Evolutionary conservation across 306 rosid species (phyloP).

Genomic region (Rubus idaeus): DNA sequence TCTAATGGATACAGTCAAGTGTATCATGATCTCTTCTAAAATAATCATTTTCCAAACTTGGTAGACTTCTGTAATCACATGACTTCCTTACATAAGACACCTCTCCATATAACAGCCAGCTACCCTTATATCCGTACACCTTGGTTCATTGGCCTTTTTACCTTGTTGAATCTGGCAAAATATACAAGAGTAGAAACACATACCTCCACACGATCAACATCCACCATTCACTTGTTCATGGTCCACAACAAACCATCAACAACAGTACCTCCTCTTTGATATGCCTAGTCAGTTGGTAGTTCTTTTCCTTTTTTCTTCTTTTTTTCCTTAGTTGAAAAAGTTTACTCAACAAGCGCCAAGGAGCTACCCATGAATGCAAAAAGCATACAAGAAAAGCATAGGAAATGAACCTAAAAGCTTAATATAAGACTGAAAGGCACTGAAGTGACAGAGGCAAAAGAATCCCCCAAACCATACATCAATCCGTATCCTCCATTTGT

Average conservation of each 20-base stretch:
- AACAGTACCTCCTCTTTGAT: background rate
- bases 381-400: no score
- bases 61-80: background rate
- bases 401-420: no score
- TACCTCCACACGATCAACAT: background rate
- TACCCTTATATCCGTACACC: background rate
- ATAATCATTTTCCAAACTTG: background rate
- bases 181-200: background rate
- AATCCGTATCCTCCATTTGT: background rate
- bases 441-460: no score
- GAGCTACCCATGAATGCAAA: no score
- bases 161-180: background rate
- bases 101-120: background rate
- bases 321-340: background rate
- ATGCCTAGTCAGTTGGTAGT: conserved; percentile 4
- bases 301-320: background rate
- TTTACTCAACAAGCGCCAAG: no score
- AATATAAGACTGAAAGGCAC: no score
- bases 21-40: background rate
- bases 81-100: background rate
- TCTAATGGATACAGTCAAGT: background rate
- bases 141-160: background rate
- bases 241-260: background rate
- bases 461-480: background rate
- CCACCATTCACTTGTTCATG: background rate